Base-by-base conservation (phyloP, 257 asterid genomes). In the Capsicum baccatum region DNA sequence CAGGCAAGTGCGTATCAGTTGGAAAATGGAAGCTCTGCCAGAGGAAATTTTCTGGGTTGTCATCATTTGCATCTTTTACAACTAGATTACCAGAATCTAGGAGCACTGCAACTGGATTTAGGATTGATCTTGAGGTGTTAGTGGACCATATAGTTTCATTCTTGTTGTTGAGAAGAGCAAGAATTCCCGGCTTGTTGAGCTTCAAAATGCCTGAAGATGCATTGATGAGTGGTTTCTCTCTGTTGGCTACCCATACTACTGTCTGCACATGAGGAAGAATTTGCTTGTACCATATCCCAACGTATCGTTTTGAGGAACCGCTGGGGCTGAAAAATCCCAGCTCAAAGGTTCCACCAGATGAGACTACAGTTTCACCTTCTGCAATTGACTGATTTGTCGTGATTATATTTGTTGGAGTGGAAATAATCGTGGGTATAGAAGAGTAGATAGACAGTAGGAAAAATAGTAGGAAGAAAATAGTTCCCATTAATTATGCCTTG, bases 1-100 rank as follows among this genome's bases (percentile, higher is more conserved):
- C 90, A 2, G 88, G 87, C 39, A 87, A 76, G 4, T 26, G 44
- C 2, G 86, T 85, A 39, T 89, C 86, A 3, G 87, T 83, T 10
- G 89, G 88, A 83, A 66, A 33, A 44, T 80, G 70, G 52, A 83
- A 89, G 68, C 87, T 86, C 83, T 87, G 88, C 91, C 89, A 89
- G 2, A 85, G 56, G 71, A 66, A 71, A 12, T 5, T 0, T 21
- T 63, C 71, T 50, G 62, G 21, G 1, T 6, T 67, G n/a, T 13
- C 0, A 26, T 64, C 71, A 26, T 64, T 21, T 26, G 71, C 71
- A 0, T 64, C 71, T 12, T 26, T 64, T 6, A 64, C 71, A 26
- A 64, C 44, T 26, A 64, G 71, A 64, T 64, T 64, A 11, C 71
- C 69, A 26, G 71, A 64, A 64, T 64, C 71, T 64, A 26, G 26